A percentile compares a stretch with the other conserved stretches of the same genome.
Conservation (phyloP, 495 filamentous ascomycete species). For the Clohesyomyces aquaticus region DNA sequence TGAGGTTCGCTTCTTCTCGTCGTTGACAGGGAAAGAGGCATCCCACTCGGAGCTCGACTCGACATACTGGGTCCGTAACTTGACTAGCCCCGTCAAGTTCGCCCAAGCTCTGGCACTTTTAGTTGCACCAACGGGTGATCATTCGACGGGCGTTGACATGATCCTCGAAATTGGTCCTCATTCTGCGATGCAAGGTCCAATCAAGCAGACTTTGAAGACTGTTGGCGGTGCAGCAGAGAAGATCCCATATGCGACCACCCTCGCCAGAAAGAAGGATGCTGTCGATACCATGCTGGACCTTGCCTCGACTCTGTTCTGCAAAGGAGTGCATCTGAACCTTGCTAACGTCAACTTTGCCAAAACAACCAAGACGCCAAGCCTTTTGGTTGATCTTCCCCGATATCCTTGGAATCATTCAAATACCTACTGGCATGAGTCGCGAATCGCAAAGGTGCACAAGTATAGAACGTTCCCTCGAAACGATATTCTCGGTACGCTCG, state of each 20-base stretch:
- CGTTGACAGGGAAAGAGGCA: constrained; percentile 44
- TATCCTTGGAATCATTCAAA: constrained; percentile 31
- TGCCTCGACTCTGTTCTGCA: constrained; percentile 26
- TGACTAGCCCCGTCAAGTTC: constrained; percentile 53
- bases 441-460: constrained; percentile 18
- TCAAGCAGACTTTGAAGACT: constrained; percentile 41
- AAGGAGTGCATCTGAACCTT: constrained; percentile 7
- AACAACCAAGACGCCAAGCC: neutral
- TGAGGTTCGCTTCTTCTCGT: constrained; percentile 49
- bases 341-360: constrained; percentile 26
- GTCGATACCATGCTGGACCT: constrained; percentile 15
- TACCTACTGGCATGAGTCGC: constrained; percentile 24
- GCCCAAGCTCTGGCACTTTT: constrained; percentile 32
- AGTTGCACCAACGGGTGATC: constrained; percentile 14
- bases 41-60: constrained; percentile 13
- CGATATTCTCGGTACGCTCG: constrained; percentile 26
- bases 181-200: constrained; percentile 62
- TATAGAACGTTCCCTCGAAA: neutral
- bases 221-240: constrained; percentile 19
- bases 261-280: constrained; percentile 24
- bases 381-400: constrained; percentile 17
- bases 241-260: constrained; percentile 20
- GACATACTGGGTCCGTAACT: constrained; percentile 54
- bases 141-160: constrained; percentile 45
- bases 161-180: constrained; percentile 70